phyloP scores from a whole-genome alignment of 148 eudicot genomes.

The Rhododendron molle region DNA sequence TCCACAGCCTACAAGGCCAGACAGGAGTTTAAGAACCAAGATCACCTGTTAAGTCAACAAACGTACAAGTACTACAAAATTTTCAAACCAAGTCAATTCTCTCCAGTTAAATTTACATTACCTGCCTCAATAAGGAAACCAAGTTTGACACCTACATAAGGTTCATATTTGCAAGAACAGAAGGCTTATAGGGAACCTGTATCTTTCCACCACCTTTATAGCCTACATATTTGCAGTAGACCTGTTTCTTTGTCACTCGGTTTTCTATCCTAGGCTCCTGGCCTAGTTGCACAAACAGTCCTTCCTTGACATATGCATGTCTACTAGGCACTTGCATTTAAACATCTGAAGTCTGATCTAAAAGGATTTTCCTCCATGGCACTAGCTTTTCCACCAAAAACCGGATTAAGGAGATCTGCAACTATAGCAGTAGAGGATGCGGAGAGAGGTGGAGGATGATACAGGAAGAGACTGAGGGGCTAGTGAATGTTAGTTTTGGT shows the following conservation, averaged over 20 bases:
- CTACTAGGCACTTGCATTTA: not conserved
- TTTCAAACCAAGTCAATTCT: not conserved
- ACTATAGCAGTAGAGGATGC: not conserved
- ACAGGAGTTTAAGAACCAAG: not conserved
- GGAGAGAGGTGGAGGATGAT: not conserved
- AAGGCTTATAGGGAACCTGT: not conserved
- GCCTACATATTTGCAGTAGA: not conserved
- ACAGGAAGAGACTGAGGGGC: not conserved
- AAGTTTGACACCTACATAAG: not conserved
- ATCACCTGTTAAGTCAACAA: not conserved
- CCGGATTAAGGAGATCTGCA: too few species aligned
- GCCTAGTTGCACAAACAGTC: not conserved
- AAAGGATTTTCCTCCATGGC: not conserved
- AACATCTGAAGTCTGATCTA: not conserved
- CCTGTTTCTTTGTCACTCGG: not conserved
- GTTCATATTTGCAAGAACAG: not conserved
- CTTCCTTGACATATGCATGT: not conserved
- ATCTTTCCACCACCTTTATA: not conserved
- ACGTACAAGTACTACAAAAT: not conserved
- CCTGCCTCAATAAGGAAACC: not conserved
- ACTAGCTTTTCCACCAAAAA: too few species aligned
- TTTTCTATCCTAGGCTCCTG: not conserved
- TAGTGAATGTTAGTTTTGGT: not conserved
- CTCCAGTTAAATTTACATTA: not conserved
- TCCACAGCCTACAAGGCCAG: not conserved